Evolutionary conservation across 176 grass and related monocot genomes (phyloP).

Genomic region (Eragrostis nindensis): DNA sequence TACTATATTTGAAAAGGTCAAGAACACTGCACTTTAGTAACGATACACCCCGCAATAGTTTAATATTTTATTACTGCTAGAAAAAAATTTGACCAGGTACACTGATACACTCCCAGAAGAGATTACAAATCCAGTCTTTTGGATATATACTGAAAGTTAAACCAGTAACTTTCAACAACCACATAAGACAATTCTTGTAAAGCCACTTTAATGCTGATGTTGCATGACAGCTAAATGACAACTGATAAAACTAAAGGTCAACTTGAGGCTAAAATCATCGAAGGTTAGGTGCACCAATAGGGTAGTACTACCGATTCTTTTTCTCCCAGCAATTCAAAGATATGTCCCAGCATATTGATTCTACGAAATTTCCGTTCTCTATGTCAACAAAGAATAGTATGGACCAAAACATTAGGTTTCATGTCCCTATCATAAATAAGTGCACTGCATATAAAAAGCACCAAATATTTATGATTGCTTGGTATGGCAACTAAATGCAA

Average conservation of each 20-base stretch:
- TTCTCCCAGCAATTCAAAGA: constrained; percentile 25
- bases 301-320: neutral
- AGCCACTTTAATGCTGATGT: neutral
- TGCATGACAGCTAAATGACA: neutral
- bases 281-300: constrained; percentile 32
- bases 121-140: too few species aligned
- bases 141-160: neutral
- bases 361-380: neutral
- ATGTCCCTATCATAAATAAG: constrained; percentile 22
- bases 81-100: constrained; percentile 13
- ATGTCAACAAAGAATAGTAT: constrained; percentile 15
- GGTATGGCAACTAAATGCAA: neutral
- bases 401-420: constrained; percentile 3
- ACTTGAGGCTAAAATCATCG: constrained; percentile 12
- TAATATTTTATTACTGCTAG: too few species aligned
- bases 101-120: too few species aligned
- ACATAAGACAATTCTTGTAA: constrained; percentile 6
- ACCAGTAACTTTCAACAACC: neutral
- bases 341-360: constrained; percentile 22
- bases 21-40: neutral
- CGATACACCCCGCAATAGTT: too few species aligned
- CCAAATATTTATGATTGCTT: neutral
- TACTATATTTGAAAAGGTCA: neutral
- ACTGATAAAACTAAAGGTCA: constrained; percentile 7
- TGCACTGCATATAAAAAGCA: neutral